Conservation (phyloP, 2,329 filamentous ascomycete genomes). For the Aspergillus tubingensis region DNA sequence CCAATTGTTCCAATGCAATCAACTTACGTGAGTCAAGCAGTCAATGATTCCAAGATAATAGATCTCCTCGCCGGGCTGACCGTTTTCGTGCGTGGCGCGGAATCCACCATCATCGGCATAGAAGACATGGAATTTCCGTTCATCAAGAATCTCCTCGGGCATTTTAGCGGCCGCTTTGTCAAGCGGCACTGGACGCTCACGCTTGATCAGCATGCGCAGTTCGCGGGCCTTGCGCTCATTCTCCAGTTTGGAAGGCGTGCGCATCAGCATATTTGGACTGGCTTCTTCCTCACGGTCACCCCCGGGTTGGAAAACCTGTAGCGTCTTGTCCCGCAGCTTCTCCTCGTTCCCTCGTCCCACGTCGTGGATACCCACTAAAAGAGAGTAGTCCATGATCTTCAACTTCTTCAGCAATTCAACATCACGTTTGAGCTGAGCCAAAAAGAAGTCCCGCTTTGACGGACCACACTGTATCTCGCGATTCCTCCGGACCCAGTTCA, state of each 20-base stretch:
- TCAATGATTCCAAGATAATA: conserved; percentile 99
- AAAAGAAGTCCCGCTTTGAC: conserved; percentile 81
- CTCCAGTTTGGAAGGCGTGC: conserved; percentile 92
- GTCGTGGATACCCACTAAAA: conserved; percentile 93
- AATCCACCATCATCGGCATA: conserved; percentile 94
- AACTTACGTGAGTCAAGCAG: conserved; percentile 89
- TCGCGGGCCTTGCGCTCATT: conserved; percentile 88
- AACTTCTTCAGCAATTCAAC: conserved; percentile 82
- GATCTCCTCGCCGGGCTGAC: conserved; percentile 81
- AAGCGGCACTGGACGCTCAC: conserved; percentile 91
- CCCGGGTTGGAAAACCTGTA: conserved; percentile 91
- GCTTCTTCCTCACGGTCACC: conserved; percentile 67
- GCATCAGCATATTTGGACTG: conserved; percentile 68
- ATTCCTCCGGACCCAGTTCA: conserved; percentile 91
- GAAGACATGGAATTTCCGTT: conserved; percentile 77
- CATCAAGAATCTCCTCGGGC: conserved; percentile 83
- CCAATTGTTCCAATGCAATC: not conserved
- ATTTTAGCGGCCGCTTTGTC: conserved; percentile 79
- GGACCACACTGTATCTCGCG: conserved; percentile 85
- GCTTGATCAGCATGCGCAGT: conserved; percentile 86
- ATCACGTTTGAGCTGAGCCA: conserved; percentile 85
- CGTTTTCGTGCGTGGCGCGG: conserved; percentile 87
- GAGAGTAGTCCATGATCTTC: conserved; percentile 98
- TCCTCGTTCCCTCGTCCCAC: conserved; percentile 89
- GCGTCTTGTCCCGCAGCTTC: conserved; percentile 82